A percentile compares a stretch with the other conserved stretches of the same genome.
phyloP scores from a whole-genome alignment of 1,284 basidiomycete genomes.

The Ceratobasidium sp. region DNA sequence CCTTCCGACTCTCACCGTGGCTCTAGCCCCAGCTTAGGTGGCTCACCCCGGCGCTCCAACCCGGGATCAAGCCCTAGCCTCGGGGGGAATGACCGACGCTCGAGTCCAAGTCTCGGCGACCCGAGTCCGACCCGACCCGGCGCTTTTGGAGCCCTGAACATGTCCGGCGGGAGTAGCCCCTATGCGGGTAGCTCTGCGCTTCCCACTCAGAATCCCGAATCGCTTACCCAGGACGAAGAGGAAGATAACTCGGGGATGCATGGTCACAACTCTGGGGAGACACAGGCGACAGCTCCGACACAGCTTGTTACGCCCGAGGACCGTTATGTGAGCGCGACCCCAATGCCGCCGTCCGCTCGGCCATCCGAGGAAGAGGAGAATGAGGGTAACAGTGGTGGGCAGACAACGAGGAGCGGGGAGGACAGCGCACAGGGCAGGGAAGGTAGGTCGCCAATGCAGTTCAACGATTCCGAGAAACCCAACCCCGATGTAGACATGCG shows the following conservation, averaged over 20 bases:
- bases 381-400: background rate
- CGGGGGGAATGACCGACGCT: constrained; percentile 16
- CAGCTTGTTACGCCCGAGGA: constrained; percentile 17
- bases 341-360: background rate
- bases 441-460: constrained; percentile 13
- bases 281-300: constrained; percentile 25
- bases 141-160: constrained; percentile 28
- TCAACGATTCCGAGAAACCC: constrained; percentile 5
- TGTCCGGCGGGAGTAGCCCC: constrained; percentile 35
- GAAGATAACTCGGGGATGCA: constrained; percentile 2
- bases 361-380: background rate
- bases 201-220: constrained; percentile 23
- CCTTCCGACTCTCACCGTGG: background rate
- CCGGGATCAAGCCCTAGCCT: constrained; percentile 23
- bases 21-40: constrained; percentile 25
- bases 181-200: constrained; percentile 4
- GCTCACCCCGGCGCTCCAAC: background rate
- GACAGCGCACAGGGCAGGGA: background rate
- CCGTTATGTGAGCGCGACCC: constrained; percentile 32
- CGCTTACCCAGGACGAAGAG: constrained; percentile 14
- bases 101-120: constrained; percentile 6
- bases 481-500: constrained; percentile 20
- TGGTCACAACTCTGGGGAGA: background rate
- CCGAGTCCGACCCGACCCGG: constrained; percentile 24
- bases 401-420: background rate